Evolutionary conservation across 139 green algal genomes (phyloP).

Genomic region (Chlamydomonas incerta): DNA sequence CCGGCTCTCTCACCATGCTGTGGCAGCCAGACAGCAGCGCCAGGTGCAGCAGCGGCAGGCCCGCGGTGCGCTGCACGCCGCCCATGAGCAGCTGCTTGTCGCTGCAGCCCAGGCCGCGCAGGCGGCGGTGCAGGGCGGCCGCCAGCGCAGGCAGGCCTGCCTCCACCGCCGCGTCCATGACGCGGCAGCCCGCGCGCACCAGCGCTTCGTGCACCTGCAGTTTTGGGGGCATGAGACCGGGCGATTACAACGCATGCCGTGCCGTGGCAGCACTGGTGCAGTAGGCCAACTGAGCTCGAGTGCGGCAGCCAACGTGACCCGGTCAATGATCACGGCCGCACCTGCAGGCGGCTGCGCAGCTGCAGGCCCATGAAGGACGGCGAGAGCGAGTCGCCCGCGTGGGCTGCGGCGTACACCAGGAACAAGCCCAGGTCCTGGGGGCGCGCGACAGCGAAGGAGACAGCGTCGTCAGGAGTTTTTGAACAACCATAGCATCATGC

Average conservation of each 20-base stretch:
- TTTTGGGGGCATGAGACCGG: too few species aligned
- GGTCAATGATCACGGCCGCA: too few species aligned
- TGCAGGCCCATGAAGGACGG: neutral
- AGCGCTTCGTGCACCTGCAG: neutral
- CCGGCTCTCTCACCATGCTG: neutral
- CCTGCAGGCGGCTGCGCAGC: too few species aligned
- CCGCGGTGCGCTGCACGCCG: neutral
- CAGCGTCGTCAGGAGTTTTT: too few species aligned
- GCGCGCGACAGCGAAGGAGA: too few species aligned
- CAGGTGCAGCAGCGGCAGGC: conserved; percentile 7
- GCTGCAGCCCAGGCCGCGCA: neutral
- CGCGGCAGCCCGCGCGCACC: neutral
- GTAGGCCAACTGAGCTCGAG: too few species aligned
- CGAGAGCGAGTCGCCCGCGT: neutral
- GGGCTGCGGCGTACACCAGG: neutral
- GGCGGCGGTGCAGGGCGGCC: neutral
- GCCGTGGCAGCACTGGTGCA: too few species aligned
- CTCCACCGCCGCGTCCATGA: neutral
- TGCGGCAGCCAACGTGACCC: too few species aligned
- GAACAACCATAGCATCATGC: too few species aligned
- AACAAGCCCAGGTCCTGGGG: neutral
- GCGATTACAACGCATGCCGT: too few species aligned
- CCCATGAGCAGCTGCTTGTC: neutral
- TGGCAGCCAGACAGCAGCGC: neutral
- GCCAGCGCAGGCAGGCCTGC: neutral